These are phyloP conservation scores for Thymus quinquecostatus DNA, from an alignment of 257 asterid species.

Conservation along the genomic window DNA sequence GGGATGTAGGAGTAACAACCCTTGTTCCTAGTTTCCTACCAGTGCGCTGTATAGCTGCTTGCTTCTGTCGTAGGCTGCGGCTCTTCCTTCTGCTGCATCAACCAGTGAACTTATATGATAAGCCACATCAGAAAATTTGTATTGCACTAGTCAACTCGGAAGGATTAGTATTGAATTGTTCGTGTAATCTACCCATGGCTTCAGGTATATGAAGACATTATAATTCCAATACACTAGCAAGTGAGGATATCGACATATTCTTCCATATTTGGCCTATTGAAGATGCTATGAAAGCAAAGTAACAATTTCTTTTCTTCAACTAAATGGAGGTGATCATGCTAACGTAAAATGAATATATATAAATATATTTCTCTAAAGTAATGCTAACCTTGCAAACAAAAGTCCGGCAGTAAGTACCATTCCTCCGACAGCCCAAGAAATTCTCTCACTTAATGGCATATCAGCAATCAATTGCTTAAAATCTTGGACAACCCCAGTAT, in stretches of 20 bases:
- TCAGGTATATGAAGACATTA: background rate
- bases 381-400: conserved; percentile 72
- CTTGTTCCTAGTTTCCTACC: conserved; percentile 69
- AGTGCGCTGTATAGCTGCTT: conserved; percentile 57
- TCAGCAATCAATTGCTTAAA: conserved; percentile 67
- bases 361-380: conserved; percentile 16
- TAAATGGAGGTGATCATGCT: background rate
- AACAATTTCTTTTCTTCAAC: background rate
- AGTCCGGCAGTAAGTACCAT: conserved; percentile 99
- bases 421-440: conserved; percentile 98
- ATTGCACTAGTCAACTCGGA: background rate
- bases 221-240: conserved; percentile 13
- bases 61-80: conserved; percentile 62
- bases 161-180: background rate
- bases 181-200: background rate
- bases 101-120: conserved; percentile 20
- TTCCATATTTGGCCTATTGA: background rate
- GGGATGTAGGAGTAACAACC: conserved; percentile 38
- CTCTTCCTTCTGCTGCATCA: conserved; percentile 68
- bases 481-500: conserved; percentile 44
- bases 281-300: background rate
- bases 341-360: background rate
- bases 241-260: background rate
- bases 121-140: conserved; percentile 20
- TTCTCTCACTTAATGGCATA: conserved; percentile 63